These are phyloP conservation scores for Laguncularia racemosa DNA, from an alignment of 345 rosid genomes.

Conservation along the genomic window DNA sequence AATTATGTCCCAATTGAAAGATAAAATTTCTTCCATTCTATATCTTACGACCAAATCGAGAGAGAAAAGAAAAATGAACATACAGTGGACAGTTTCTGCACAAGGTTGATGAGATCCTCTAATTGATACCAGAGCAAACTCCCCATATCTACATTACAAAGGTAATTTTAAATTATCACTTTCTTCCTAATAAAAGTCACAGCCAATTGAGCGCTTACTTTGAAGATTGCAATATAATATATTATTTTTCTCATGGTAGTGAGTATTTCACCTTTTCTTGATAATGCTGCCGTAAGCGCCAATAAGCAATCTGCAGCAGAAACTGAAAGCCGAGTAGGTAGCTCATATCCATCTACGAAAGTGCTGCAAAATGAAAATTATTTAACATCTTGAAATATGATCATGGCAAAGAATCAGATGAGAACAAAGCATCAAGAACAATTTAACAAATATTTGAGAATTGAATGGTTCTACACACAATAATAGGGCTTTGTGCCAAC, in stretches of 20 bases:
- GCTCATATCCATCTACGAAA: slow-evolving; percentile 67
- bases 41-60: background rate
- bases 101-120: slow-evolving; percentile 40
- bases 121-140: slow-evolving; percentile 57
- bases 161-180: slow-evolving; percentile 26
- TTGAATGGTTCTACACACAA: too few relatives aligned
- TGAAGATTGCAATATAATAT: slow-evolving; percentile 22
- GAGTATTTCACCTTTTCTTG: slow-evolving; percentile 38
- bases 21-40: too few relatives aligned
- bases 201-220: slow-evolving; percentile 20
- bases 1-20: too few relatives aligned
- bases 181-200: slow-evolving; percentile 26
- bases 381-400: background rate
- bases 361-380: slow-evolving; percentile 30
- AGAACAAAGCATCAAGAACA: background rate
- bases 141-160: slow-evolving; percentile 21
- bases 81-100: slow-evolving; percentile 64
- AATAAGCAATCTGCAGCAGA: slow-evolving; percentile 89
- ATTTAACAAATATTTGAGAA: too few relatives aligned
- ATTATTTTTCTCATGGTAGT: slow-evolving; percentile 26
- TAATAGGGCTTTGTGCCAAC: too few relatives aligned
- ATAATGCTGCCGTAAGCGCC: slow-evolving; percentile 59
- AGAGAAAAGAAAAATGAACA: slow-evolving; percentile 20
- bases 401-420: background rate
- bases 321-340: slow-evolving; percentile 81